Base-by-base conservation (phyloP, 331 rosid genomes). In the Quercus lobata region DNA sequence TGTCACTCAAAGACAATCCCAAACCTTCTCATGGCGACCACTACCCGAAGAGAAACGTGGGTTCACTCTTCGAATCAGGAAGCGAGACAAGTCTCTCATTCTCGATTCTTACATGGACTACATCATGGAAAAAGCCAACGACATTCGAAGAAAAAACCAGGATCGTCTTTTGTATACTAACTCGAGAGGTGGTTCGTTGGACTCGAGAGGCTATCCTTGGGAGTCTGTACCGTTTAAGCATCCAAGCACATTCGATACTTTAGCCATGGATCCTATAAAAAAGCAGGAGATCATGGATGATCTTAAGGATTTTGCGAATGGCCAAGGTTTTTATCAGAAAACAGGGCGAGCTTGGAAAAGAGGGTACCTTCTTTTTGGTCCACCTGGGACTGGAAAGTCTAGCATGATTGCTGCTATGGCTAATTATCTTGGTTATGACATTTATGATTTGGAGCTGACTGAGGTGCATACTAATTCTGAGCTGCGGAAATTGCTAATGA, bases 391-490 rank as follows among this genome's bases (percentile, higher is more conserved):
- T 7, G 99, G 99, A 0, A 96, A 96, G 76, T 96, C 99, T 0
- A 91, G 97, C 72, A 91, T 96, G 99, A 96, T 96, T 34, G 99
- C 99, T 0, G 99, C 99, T 1, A 96, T 96, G 96, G 99, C 99
- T 0, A 96, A 96, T 60, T 88, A 8, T 35, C 89, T 96, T 0
- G 99, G 97, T 1, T 96, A 96, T 49, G 99, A 96, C 63, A 93
- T 96, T n/a, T 96, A 96, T 49, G 99, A 96, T 73, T 81, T 96
- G 71, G 99, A 96, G 80, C 88, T 96, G n/a, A 96, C 97, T 0
- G 98, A 96, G 80, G 99, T 96, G 4, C 98, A 93, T 19, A 90
- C 87, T 37, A 96, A 96, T 73, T 96, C 99, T 0, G 99, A 96
- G 61, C 83, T 96, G 53, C 76, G 99, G 65, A 96, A 96, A 76